Base-by-base conservation (phyloP, 352 stramenopile genomes). In the Globisporangium sylvaticum region DNA sequence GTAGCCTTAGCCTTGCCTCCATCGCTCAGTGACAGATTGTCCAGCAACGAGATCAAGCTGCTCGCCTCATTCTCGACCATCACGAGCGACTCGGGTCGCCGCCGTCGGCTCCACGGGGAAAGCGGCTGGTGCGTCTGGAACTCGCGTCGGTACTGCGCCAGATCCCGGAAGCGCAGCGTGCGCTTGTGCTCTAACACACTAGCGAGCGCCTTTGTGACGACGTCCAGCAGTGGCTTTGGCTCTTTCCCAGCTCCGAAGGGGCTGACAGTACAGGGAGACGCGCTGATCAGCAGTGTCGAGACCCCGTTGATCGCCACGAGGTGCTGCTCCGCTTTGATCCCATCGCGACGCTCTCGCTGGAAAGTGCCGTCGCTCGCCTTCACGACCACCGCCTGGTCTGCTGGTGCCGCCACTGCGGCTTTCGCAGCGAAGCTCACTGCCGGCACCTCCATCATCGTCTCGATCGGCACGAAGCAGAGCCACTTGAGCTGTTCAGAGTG, bases 381-480 rank as follows among this genome's bases (percentile, higher is more conserved):
- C 7, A 25, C 37, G 22, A 27, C 18, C 27, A 39, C 27, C 29
- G 6, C 32, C 27, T 57, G 22, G 10, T 57, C 15, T 34, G 53
- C 29, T 59, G 53, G 27, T 0, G 46, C 37, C 6, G 24, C 8
- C 24, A n/a, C n/a, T 42, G 50, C 10, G 15, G 27, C 53, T 15
- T 44, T 70, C 8, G 67, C 66, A 0, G 73, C 68, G 39, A 76
- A 78, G 53, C 75, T 75, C 22, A 83, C 73, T 1, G 65, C 69
- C 7, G 73, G 66, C 22, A 79, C 76, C 56, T 83, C 73, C 68
- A 83, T 72, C 76, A 83, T 83, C 50, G 76, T 57, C 58, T 83
- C 73, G 9, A 67, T 50, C 0, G 67, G 66, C 22, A 71, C 65
- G 24, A 83, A 78, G 48, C 64, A 70, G 25, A 83, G 60, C 60